These are phyloP conservation scores for Exobasidium rhododendri DNA, from an alignment of 1,284 basidiomycete genomes.

Conservation along the genomic window DNA sequence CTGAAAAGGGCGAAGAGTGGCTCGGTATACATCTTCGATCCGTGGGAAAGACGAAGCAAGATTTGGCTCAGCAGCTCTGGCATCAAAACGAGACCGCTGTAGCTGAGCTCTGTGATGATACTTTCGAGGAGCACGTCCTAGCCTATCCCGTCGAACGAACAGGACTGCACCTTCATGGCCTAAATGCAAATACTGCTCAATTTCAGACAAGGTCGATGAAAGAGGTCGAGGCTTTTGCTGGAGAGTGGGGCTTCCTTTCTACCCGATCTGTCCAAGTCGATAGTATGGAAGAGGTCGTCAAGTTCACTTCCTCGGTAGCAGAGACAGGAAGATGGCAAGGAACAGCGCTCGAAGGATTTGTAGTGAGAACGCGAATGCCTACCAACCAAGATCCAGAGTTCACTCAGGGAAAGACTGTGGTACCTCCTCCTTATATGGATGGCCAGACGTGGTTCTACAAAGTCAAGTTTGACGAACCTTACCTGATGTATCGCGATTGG, in stretches of 20 bases:
- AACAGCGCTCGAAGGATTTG: constrained; percentile 89
- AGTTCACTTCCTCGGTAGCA: constrained; percentile 70
- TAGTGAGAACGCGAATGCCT: constrained; percentile 63
- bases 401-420: constrained; percentile 22
- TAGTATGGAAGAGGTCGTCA: constrained; percentile 68
- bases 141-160: constrained; percentile 75
- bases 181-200: constrained; percentile 70
- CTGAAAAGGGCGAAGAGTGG: constrained; percentile 78
- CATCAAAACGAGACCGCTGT: constrained; percentile 82
- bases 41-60: constrained; percentile 67
- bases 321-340: constrained; percentile 74
- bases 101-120: constrained; percentile 92
- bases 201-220: constrained; percentile 65
- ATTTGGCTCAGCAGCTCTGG: constrained; percentile 76
- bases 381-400: constrained; percentile 52
- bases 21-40: constrained; percentile 68
- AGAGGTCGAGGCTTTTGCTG: constrained; percentile 73
- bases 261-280: constrained; percentile 67
- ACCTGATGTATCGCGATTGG: constrained; percentile 98
- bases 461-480: constrained; percentile 97
- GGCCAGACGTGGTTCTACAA: constrained; percentile 97
- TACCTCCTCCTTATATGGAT: constrained; percentile 52
- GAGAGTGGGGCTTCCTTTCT: constrained; percentile 85
- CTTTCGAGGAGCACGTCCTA: constrained; percentile 95
- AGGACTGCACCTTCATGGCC: constrained; percentile 80